phyloP scores from a whole-genome alignment of 306 rosid genomes.

The Lathyrus tuberosus region DNA sequence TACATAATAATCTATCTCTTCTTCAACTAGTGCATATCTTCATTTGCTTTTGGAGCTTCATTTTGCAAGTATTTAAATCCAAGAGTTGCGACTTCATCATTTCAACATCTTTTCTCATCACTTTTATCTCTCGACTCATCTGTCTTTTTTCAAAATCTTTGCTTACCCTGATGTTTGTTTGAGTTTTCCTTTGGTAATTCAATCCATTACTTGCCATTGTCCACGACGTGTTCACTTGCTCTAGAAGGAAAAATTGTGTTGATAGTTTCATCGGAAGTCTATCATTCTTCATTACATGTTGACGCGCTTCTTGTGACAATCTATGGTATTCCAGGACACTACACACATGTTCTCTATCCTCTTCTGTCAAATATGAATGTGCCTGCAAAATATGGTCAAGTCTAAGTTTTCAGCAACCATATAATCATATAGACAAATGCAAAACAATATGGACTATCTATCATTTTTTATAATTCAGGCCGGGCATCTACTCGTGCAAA shows the following conservation, averaged over 20 bases:
- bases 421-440: neutral
- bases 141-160: constrained; percentile 43
- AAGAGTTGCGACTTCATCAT: constrained; percentile 63
- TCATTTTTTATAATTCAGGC: too few species aligned
- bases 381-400: constrained; percentile 51
- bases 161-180: constrained; percentile 48
- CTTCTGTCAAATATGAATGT: constrained; percentile 61
- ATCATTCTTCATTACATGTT: constrained; percentile 71
- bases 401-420: constrained; percentile 13
- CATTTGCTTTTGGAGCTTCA: constrained; percentile 59
- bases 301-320: constrained; percentile 67
- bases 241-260: constrained; percentile 52
- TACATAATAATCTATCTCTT: constrained; percentile 15
- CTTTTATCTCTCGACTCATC: constrained; percentile 54
- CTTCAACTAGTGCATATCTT: constrained; percentile 49
- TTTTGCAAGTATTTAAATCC: constrained; percentile 62
- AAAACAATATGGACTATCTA: neutral
- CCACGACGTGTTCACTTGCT: constrained; percentile 61
- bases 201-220: constrained; percentile 44
- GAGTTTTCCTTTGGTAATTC: constrained; percentile 43
- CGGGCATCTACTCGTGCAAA: too few species aligned
- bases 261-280: constrained; percentile 59
- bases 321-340: constrained; percentile 63
- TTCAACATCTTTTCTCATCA: constrained; percentile 68
- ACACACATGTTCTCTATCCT: constrained; percentile 58